Evolutionary conservation across 805 yeast genomes (phyloP), one percentile per base, ranked within the genome.

Genomic region (Zygoascus flipseniorum): DNA sequence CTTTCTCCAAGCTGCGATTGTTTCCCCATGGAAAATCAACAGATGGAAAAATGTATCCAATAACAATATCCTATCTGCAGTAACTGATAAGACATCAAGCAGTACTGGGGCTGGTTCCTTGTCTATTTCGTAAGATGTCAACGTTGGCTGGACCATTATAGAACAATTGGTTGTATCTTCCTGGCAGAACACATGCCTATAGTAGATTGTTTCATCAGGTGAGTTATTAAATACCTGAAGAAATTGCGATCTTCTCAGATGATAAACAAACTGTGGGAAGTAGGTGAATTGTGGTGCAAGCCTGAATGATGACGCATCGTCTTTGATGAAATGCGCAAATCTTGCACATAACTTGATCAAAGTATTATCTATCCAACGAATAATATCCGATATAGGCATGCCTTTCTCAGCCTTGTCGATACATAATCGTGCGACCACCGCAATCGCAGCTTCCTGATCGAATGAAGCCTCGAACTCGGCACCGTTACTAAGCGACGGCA

Each of bases 381-480:
- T 78, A 10, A 90, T 87, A 66, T 89, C 96, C 13, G 93, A 89
- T 35, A 90, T 89, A 61, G 87, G 92, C 18, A 50, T 41, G 62
- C 89, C 95, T n/a, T 84, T 77, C 57, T 77, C 79, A 23, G 80
- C 74, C 65, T 87, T 89, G 74, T 78, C 81, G 48, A 89, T 86
- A 16, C 95, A 89, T 53, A 90, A 76, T 67, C 97, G 77, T 1
- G 96, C 85, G 79, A 89, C 81, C 55, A 88, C 72, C 1, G 87
- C 95, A 19, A 95, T 90, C 2, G 97, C 96, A n/a, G 96, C 95
- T 70, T 90, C 97, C 73, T 90, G 97, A 71, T 90, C 98, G 67
- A 90, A 90, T 5, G 90, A 74, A 23, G 68, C 68, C 8, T 76
- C 71, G 54, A 78, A 70, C 46, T 72, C 74, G 31, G 79, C 79